Evolutionary conservation across 2,329 filamentous ascomycete genomes (phyloP).

Genomic region (Domatiomyces catenatus): DNA sequence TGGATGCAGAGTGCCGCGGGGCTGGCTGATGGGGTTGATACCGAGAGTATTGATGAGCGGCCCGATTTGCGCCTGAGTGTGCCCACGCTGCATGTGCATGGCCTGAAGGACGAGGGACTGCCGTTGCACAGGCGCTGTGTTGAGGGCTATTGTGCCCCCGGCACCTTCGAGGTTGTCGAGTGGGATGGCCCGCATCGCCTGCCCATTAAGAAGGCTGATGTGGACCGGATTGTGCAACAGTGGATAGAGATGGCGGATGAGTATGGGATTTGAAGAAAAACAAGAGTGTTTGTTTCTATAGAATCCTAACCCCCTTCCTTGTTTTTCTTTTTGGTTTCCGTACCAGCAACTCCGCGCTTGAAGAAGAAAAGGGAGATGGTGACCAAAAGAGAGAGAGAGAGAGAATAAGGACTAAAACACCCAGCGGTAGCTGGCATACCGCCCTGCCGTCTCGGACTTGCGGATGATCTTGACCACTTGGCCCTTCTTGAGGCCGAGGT

Average conservation of each 20-base stretch:
- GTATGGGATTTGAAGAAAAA: constrained; percentile 25
- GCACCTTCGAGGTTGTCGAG: constrained; percentile 44
- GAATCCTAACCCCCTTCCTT: no score
- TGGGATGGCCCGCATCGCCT: constrained; percentile 61
- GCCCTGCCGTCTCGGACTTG: constrained; percentile 83
- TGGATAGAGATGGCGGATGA: constrained; percentile 38
- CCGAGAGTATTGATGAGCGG: constrained; percentile 17
- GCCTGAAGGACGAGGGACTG: constrained; percentile 44
- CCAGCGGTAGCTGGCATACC: constrained; percentile 89
- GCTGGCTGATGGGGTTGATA: constrained; percentile 11
- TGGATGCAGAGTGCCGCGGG: constrained; percentile 18
- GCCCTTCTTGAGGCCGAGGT: constrained; percentile 74
- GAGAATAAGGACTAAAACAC: constrained; percentile 21
- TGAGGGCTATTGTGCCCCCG: constrained; percentile 43
- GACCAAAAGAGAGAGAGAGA: constrained; percentile 13
- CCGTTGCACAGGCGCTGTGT: constrained; percentile 42
- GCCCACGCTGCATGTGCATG: constrained; percentile 56
- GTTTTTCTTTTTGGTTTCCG: no score
- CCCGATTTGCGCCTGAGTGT: constrained; percentile 35
- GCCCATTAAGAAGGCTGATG: constrained; percentile 52
- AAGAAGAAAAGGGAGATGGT: no score
- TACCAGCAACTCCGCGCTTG: no score
- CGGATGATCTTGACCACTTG: constrained; percentile 98
- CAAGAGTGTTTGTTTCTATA: no score
- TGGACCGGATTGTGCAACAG: constrained; percentile 39